Percentiles rank a stretch among this genome's conserved stretches.
These are phyloP conservation scores for Penicillium angulare DNA, from an alignment of 495 filamentous ascomycete genomes.

Conservation along the genomic window DNA sequence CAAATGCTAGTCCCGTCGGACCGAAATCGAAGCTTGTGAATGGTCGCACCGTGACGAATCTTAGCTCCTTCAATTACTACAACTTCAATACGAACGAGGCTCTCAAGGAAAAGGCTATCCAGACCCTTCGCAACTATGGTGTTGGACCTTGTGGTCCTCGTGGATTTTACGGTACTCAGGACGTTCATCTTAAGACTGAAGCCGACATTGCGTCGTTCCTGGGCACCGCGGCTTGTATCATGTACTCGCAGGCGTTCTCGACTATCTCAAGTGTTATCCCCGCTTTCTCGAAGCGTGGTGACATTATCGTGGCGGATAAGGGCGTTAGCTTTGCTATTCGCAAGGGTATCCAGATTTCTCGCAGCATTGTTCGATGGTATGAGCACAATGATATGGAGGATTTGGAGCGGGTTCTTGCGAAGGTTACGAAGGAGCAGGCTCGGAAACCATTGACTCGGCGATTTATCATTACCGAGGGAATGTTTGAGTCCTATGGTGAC, in stretches of 20 bases:
- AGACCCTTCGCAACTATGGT: constrained; percentile 89
- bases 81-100: constrained; percentile 90
- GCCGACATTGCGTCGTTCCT: constrained; percentile 88
- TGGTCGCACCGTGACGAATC: constrained; percentile 85
- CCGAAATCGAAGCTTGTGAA: constrained; percentile 86
- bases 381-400: constrained; percentile 96
- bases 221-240: constrained; percentile 81
- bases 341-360: constrained; percentile 88
- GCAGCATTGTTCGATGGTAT: constrained; percentile 89
- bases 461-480: constrained; percentile 94
- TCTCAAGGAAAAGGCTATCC: constrained; percentile 91
- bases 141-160: constrained; percentile 96
- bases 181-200: constrained; percentile 97
- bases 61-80: constrained; percentile 94
- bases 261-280: constrained; percentile 94
- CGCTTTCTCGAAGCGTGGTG: constrained; percentile 92
- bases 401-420: constrained; percentile 79
- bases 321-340: constrained; percentile 92
- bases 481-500: constrained; percentile 91
- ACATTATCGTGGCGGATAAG: constrained; percentile 97
- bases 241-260: constrained; percentile 93
- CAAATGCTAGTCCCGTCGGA: constrained; percentile 67
- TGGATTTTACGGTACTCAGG: constrained; percentile 97
- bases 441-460: constrained; percentile 85
- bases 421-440: constrained; percentile 81